Conservation (phyloP, 805 yeast genomes). For the Zygosaccharomyces gambellarensis region DNA sequence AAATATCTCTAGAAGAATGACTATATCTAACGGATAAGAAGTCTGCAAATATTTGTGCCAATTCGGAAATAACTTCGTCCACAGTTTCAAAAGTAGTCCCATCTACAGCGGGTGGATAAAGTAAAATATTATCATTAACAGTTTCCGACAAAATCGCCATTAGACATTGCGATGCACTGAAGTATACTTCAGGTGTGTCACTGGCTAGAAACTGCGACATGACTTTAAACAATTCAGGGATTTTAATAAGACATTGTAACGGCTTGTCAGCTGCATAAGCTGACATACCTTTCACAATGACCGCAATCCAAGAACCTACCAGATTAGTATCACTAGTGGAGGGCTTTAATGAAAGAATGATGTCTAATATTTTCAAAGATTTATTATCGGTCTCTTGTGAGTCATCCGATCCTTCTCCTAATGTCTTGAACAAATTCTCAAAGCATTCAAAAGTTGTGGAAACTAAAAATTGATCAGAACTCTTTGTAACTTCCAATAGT, state of each 20-base stretch:
- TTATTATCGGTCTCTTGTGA: slow-evolving; percentile 57
- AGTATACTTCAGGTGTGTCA: slow-evolving; percentile 57
- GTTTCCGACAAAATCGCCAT: slow-evolving; percentile 70
- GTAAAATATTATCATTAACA: slow-evolving; percentile 54
- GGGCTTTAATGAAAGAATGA: slow-evolving; percentile 77
- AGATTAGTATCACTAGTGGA: slow-evolving; percentile 75
- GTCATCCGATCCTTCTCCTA: slow-evolving; percentile 37
- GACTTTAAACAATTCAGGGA: slow-evolving; percentile 52
- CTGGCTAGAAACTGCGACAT: slow-evolving; percentile 65
- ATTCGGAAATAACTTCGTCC: slow-evolving; percentile 47
- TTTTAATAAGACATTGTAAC: slow-evolving; percentile 46
- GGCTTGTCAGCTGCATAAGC: slow-evolving; percentile 52
- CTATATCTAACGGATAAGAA: slow-evolving; percentile 70
- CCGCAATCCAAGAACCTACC: slow-evolving; percentile 94
- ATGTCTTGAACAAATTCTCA: slow-evolving; percentile 27
- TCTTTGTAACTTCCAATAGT: slow-evolving; percentile 68
- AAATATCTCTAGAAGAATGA: slow-evolving; percentile 67
- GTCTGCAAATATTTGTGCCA: slow-evolving; percentile 53
- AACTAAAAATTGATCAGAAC: slow-evolving; percentile 81
- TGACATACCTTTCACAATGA: slow-evolving; percentile 73
- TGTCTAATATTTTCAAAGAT: slow-evolving; percentile 58
- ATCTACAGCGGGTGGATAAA: slow-evolving; percentile 55
- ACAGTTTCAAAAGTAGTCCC: slow-evolving; percentile 49
- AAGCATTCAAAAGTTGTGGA: slow-evolving; percentile 78
- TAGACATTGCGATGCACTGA: slow-evolving; percentile 81